Conservation (phyloP, 768 basidiomycete species). For the Daedaleopsis nitida region DNA sequence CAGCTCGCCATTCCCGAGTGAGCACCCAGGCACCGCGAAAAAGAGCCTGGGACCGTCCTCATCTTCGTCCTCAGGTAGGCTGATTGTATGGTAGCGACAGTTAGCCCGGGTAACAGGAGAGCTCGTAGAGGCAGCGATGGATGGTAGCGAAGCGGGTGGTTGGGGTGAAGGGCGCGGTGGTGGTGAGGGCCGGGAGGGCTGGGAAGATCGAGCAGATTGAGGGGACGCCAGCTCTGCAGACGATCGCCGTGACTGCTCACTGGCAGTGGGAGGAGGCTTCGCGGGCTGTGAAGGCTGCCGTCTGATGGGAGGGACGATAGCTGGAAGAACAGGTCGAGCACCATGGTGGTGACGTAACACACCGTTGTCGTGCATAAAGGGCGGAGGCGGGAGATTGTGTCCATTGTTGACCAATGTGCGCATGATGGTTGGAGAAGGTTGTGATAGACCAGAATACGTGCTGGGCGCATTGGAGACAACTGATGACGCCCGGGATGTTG, state of each 20-base stretch:
- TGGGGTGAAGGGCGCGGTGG: background rate
- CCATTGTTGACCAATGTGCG: conserved; percentile 10
- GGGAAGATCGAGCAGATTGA: background rate
- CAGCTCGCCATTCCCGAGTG: conserved; percentile 54
- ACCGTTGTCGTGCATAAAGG: conserved; percentile 30
- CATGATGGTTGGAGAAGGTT: conserved; percentile 26
- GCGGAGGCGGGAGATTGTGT: conserved; percentile 13
- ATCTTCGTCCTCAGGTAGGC: conserved; percentile 49
- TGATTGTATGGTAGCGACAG: conserved; percentile 71
- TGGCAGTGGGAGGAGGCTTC: background rate
- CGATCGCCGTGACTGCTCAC: background rate
- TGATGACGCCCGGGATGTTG: conserved; percentile 45
- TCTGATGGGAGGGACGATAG: conserved; percentile 1
- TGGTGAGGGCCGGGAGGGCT: background rate
- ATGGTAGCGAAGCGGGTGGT: background rate
- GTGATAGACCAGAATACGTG: conserved; percentile 22
- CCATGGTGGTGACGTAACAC: conserved; percentile 32
- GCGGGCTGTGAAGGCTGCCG: conserved; percentile 12
- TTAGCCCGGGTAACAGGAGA: conserved; percentile 68
- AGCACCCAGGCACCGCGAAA: conserved; percentile 73
- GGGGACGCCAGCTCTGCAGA: conserved; percentile 15
- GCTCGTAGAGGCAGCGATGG: background rate
- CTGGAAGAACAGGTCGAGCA: conserved; percentile 1
- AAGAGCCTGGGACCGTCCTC: conserved; percentile 54
- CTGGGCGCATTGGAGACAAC: conserved; percentile 38